phyloP scores from a whole-genome alignment of 805 yeast genomes.

The Yamadazyma sp. region DNA sequence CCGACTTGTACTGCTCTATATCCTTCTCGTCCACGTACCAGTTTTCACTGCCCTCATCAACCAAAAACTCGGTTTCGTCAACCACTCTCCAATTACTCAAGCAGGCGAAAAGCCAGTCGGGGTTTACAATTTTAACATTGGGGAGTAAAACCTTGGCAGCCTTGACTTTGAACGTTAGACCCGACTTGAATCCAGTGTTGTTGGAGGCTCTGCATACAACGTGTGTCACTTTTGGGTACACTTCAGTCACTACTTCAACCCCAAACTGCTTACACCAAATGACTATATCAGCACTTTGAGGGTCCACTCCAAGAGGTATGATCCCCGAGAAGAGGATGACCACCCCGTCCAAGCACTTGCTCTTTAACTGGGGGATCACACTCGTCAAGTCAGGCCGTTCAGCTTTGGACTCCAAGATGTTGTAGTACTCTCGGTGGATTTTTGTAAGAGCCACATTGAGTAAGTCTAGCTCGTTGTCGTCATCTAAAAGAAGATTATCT shows the following conservation, averaged over 20 bases:
- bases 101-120: conserved; percentile 91
- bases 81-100: conserved; percentile 74
- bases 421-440: conserved; percentile 70
- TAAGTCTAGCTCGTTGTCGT: conserved; percentile 71
- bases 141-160: conserved; percentile 67
- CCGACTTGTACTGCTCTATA: conserved; percentile 40
- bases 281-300: conserved; percentile 81
- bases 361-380: conserved; percentile 77
- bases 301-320: conserved; percentile 76
- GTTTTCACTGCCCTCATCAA: conserved; percentile 50
- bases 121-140: conserved; percentile 73
- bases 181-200: conserved; percentile 24
- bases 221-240: conserved; percentile 76
- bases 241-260: conserved; percentile 74
- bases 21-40: conserved; percentile 47
- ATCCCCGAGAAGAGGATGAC: conserved; percentile 82
- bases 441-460: conserved; percentile 60
- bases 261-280: conserved; percentile 93
- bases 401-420: conserved; percentile 32
- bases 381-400: conserved; percentile 59
- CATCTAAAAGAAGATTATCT: conserved; percentile 65
- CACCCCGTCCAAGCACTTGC: conserved; percentile 62
- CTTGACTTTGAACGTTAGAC: conserved; percentile 75
- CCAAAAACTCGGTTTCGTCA: conserved; percentile 57
- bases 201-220: conserved; percentile 78